These are phyloP conservation scores for Cephalotrichum gorgonifer DNA, from an alignment of 2,329 filamentous ascomycete genomes.

Conservation along the genomic window DNA sequence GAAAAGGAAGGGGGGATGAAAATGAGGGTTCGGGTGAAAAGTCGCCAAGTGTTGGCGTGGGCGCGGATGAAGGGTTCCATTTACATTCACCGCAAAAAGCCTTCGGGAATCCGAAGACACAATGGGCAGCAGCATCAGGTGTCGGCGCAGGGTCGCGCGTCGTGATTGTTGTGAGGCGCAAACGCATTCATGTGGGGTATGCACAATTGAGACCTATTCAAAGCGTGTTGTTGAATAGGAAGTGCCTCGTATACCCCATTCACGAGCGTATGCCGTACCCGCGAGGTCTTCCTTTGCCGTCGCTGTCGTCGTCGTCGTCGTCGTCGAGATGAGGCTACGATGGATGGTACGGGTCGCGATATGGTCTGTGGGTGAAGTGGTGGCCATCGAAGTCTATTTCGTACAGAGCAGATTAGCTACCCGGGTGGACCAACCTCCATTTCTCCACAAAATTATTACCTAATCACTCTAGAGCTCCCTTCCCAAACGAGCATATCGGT, in stretches of 20 bases:
- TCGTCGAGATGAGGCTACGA: neutral
- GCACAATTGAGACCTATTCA: neutral
- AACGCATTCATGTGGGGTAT: neutral
- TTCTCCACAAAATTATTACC: too few relatives aligned
- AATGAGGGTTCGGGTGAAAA: neutral
- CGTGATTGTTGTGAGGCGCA: neutral
- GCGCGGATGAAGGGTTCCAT: neutral
- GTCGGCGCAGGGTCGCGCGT: neutral
- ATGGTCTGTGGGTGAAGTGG: neutral
- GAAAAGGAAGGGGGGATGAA: neutral
- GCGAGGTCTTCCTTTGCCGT: neutral
- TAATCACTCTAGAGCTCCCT: too few relatives aligned
- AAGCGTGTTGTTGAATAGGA: neutral
- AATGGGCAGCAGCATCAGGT: neutral
- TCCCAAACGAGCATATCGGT: too few relatives aligned
- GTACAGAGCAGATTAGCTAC: too few relatives aligned
- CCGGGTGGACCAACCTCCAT: too few relatives aligned
- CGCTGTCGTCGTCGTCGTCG: neutral
- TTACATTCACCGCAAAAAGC: neutral
- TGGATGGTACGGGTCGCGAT: neutral
- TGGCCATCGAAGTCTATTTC: neutral
- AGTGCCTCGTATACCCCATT: neutral
- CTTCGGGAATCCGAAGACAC: neutral
- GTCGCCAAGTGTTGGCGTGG: neutral
- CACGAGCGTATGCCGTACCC: neutral